Base-by-base conservation (phyloP, 352 stramenopile genomes). In the Phytopythium vexans region DNA sequence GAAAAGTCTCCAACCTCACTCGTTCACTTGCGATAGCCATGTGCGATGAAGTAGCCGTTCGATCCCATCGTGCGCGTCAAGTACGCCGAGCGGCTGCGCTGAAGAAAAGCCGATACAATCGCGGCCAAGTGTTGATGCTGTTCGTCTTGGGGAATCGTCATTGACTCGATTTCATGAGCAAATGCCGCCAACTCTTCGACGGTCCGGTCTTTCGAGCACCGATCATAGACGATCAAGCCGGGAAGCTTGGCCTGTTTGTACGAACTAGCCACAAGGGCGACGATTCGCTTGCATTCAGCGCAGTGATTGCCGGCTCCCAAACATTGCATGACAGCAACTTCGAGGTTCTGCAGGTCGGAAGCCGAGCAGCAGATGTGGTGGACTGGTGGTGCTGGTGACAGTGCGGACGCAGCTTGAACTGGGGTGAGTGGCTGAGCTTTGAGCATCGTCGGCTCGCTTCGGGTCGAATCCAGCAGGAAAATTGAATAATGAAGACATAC, bases 241-340 rank as follows among this genome's bases (percentile, higher is more conserved):
- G 33, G 8, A 8, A 51, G 31, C 32, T 6, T 16, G 32, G 45
- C 33, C 1, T 32, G 14, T 8, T 51, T 51, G 31, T 33, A 15
- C 15, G 11, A 12, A 6, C 9, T 9, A 15, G 15, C 32, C 32
- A 51, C 32, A 15, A 32, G 31, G 14, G 7, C 16, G 8, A 33
- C 32, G 45, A 51, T 51, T 4, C 8, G 31, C 8, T 16, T 10
- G 14, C 45, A 51, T 8, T 31, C 33, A 1, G 14, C 4, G 14
- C 45, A 51, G 34, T 51, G 45, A 12, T 51, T 33, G 7, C 32
- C 45, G 6, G 45, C n/a, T 10, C 45, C n/a, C 15, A 51, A 12
- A 33, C 45, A 51, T 5, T 51, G 31, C 32, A 10, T 14, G 27
- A n/a, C 14, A 11, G 14, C n/a, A 3, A 31, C 40, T 27, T 33